Evolutionary conservation across 441 rosid genomes (phyloP).

Genomic region (Populus tomentosa): DNA sequence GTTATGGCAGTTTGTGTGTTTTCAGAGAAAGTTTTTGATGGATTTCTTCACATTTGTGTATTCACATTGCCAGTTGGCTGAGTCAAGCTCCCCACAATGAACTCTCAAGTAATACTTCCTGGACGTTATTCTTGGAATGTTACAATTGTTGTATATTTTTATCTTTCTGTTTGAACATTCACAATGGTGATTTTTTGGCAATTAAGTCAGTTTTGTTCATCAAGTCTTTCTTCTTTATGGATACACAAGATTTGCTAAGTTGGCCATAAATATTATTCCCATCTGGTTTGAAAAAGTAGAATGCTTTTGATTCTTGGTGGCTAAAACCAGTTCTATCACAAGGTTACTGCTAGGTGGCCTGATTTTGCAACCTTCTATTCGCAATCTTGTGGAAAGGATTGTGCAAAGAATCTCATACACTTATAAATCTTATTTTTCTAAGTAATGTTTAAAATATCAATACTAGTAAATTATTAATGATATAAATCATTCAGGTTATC

Average conservation of each 20-base stretch:
- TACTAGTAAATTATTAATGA: no score
- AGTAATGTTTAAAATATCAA: no score
- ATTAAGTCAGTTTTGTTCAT: background rate
- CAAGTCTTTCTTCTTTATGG: background rate
- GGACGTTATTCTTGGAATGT: constrained; percentile 1
- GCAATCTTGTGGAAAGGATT: no score
- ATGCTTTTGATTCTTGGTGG: background rate
- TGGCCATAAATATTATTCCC: background rate
- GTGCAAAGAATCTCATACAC: no score
- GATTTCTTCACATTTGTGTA: constrained; percentile 4
- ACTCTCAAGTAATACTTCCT: background rate
- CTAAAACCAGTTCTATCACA: background rate
- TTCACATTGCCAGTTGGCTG: background rate
- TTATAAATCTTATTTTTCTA: no score
- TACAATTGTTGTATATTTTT: constrained; percentile 11
- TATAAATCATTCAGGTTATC: no score
- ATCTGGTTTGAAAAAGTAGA: background rate
- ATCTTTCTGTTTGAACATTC: background rate
- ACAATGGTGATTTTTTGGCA: background rate
- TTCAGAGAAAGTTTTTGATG: constrained; percentile 7
- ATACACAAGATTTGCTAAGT: background rate
- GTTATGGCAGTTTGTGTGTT: background rate
- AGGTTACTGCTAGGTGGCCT: background rate
- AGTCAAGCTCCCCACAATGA: background rate
- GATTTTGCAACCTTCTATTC: background rate